Evolutionary conservation across 306 rosid genomes (phyloP), one percentile per base, ranked within the genome.

Genomic region (Vicia sativa): DNA sequence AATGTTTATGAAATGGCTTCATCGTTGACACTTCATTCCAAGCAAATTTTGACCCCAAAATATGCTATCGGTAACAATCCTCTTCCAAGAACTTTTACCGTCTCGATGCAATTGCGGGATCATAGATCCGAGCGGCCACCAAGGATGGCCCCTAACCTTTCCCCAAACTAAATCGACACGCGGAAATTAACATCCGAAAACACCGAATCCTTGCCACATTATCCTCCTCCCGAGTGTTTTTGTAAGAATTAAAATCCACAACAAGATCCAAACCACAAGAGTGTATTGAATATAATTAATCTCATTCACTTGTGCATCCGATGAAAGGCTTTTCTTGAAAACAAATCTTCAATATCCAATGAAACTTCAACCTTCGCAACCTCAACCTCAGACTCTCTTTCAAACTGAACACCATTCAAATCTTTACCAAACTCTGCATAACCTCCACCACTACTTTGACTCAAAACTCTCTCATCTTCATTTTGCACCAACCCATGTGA

Each of bases 61-160:
- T 83, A 92, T 2, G 87, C 86, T 13, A 92, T 68, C 64, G 80
- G 73, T 76, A 80, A 68, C 76, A 72, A 25, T 72, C 84, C 37
- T 81, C 78, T 73, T 76, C 90, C 37, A 61, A 78, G 66, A 66
- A 76, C 73, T 86, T 78, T 90, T 58, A 91, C 98, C 77, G 77
- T 79, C 37, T 66, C 72, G 98, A 86, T 60, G 93, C 79, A 72
- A 70, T 66, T 0, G 85, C 83, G 15, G 91, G 83, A 78, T 87
- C 91, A 77, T 77, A 82, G 21, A 92, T 86, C 85, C 85, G 96
- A 53, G 96, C 98, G 98, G 98, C 98, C 98, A 92, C 98, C 98
- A 92, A 35, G 96, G 98, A 85, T 87, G 91, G 18, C 96, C 87
- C 61, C 77, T 84, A 50, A 92, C 90, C 76, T 86, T 92, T 65